Evolutionary conservation across 2,329 filamentous ascomycete species (phyloP).

Genomic region (Didymosphaeria variabile): DNA sequence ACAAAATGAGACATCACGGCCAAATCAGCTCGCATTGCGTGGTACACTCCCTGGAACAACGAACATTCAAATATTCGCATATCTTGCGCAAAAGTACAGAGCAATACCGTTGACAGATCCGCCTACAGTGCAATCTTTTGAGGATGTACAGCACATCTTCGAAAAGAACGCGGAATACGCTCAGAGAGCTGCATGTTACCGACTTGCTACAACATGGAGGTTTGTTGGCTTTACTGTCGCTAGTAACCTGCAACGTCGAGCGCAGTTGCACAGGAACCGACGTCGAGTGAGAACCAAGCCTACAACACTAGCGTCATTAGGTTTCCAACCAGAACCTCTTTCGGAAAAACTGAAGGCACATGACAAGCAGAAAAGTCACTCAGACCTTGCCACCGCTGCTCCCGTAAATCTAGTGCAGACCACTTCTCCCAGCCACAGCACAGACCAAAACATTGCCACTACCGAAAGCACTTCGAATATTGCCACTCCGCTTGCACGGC

Average conservation of each 20-base stretch:
- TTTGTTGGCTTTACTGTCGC: constrained; percentile 62
- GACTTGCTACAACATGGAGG: constrained; percentile 67
- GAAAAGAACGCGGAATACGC: constrained; percentile 64
- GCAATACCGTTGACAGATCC: constrained; percentile 49
- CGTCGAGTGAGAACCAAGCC: constrained; percentile 35
- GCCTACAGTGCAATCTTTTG: constrained; percentile 49
- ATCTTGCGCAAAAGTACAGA: constrained; percentile 57
- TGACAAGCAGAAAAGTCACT: constrained; percentile 30
- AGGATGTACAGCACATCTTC: constrained; percentile 54
- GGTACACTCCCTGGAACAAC: constrained; percentile 57
- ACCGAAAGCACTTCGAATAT: constrained; percentile 64
- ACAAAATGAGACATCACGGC: constrained; percentile 50
- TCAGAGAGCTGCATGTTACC: constrained; percentile 58
- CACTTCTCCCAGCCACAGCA: constrained; percentile 28
- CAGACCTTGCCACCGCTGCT: constrained; percentile 45
- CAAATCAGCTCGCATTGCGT: constrained; percentile 59
- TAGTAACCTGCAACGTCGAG: constrained; percentile 57
- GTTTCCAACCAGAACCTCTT: constrained; percentile 19
- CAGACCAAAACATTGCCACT: constrained; percentile 39
- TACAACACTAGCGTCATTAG: constrained; percentile 19
- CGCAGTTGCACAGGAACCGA: constrained; percentile 41
- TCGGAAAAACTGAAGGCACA: constrained; percentile 32
- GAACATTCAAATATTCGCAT: constrained; percentile 51
- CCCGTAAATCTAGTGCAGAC: constrained; percentile 44
- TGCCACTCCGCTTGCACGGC: constrained; percentile 63